Conservation (phyloP, 2,329 filamentous ascomycete genomes). For the Trichophyton schoenleinii region DNA sequence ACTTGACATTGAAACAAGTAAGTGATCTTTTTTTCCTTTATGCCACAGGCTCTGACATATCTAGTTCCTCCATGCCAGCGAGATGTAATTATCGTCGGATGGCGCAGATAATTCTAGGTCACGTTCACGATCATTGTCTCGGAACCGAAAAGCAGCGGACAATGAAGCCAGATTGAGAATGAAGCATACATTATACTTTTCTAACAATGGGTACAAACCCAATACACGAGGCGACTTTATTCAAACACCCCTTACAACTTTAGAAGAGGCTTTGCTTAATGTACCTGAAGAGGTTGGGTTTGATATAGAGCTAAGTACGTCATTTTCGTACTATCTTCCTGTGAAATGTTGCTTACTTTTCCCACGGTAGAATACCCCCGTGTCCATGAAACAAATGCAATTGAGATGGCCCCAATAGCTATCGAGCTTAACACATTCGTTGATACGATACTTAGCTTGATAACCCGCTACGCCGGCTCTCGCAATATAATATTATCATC, state of each 20-base stretch:
- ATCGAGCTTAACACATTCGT: constrained; percentile 32
- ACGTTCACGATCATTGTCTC: constrained; percentile 18
- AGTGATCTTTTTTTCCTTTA: not conserved
- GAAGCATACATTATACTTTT: constrained; percentile 30
- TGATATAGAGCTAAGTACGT: constrained; percentile 32
- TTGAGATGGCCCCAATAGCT: constrained; percentile 23
- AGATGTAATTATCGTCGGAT: constrained; percentile 12
- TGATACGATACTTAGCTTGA: constrained; percentile 24
- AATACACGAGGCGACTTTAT: constrained; percentile 30
- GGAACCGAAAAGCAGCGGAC: constrained; percentile 6
- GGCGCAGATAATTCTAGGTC: not conserved
- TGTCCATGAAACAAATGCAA: constrained; percentile 27
- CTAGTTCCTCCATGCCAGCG: constrained; percentile 22
- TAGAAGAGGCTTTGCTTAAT: constrained; percentile 27
- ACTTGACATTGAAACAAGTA: constrained; percentile 28
- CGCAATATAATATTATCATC: constrained; percentile 24
- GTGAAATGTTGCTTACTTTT: not conserved
- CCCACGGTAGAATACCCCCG: constrained; percentile 28
- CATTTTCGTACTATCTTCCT: not conserved
- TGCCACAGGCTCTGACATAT: constrained; percentile 4
- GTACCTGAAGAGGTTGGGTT: constrained; percentile 28
- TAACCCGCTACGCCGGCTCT: constrained; percentile 17
- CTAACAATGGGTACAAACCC: constrained; percentile 29
- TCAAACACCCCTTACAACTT: constrained; percentile 27
- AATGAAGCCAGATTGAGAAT: constrained; percentile 19